phyloP scores from a whole-genome alignment of 139 green algal species.

The Mesotaenium endlicherianum region DNA sequence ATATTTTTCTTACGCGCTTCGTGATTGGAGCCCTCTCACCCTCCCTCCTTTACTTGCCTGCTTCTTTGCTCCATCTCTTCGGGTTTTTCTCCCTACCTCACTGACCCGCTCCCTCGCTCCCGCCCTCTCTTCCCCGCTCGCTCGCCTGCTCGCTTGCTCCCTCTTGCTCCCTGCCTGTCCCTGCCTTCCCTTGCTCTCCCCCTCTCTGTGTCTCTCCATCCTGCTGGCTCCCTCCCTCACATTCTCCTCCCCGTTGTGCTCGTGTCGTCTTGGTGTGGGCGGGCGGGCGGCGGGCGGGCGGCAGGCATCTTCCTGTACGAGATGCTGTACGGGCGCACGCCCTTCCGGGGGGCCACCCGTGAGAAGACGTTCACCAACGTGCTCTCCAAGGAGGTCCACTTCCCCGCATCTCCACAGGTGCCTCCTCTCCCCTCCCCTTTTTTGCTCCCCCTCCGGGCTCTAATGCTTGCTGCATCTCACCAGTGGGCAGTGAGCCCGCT shows the following conservation, averaged over 20 bases:
- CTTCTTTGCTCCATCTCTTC: too few relatives aligned
- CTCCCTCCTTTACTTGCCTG: too few relatives aligned
- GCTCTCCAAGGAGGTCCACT: constrained; percentile 75
- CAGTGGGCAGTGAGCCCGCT: too few relatives aligned
- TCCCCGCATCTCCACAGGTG: constrained; percentile 58
- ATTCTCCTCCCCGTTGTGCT: background rate
- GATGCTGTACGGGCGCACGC: constrained; percentile 81
- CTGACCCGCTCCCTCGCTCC: background rate
- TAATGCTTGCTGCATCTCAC: too few relatives aligned
- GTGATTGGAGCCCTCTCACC: too few relatives aligned
- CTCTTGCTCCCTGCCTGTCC: background rate
- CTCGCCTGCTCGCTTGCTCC: background rate
- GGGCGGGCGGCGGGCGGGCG: too few relatives aligned
- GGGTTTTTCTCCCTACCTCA: background rate
- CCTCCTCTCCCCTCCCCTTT: background rate
- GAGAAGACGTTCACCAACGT: constrained; percentile 95
- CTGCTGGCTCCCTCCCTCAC: background rate
- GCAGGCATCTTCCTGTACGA: constrained; percentile 89
- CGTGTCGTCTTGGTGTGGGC: background rate
- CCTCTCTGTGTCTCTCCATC: background rate
- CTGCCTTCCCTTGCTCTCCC: background rate
- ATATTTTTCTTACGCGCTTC: too few relatives aligned
- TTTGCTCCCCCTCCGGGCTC: background rate
- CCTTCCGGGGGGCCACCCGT: constrained; percentile 72
- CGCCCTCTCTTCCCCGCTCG: background rate